A percentile compares a stretch with the other conserved stretches of the same genome.
phyloP scores from a whole-genome alignment of 495 filamentous ascomycete genomes.

The Penicilliopsis zonata region DNA sequence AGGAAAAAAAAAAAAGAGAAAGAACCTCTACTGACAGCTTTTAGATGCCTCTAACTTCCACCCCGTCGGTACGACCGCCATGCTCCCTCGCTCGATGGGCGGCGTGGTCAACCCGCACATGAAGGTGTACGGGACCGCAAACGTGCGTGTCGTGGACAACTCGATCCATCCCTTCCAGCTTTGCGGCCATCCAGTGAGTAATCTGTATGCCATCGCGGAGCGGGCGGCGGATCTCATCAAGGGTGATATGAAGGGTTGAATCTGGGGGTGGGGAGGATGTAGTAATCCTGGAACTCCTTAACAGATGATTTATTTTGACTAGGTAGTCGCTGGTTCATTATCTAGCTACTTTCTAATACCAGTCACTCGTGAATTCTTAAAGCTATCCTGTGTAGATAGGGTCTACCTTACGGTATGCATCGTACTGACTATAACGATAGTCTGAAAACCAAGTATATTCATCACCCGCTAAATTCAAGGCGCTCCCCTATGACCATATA shows the following conservation, averaged over 20 bases:
- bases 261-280: no score
- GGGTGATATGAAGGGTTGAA: conserved; percentile 5
- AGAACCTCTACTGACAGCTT: conserved; percentile 1
- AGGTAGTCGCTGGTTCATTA: no score
- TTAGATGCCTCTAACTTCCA: conserved; percentile 27
- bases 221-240: conserved; percentile 42
- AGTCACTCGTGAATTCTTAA: no score
- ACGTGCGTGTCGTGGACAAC: conserved; percentile 45
- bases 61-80: conserved; percentile 36
- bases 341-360: no score
- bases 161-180: conserved; percentile 39
- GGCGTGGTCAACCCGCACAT: conserved; percentile 33
- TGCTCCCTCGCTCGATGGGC: conserved; percentile 43
- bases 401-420: no score
- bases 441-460: no score
- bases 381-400: no score
- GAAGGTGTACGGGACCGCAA: conserved; percentile 35
- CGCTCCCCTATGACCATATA: no score
- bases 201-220: conserved; percentile 46
- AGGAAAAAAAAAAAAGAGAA: background rate
- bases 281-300: no score
- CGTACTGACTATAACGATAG: no score
- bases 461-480: no score
- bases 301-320: no score
- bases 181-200: conserved; percentile 36